Conservation (phyloP, 495 filamentous ascomycete genomes). For the Neurospora sp. region DNA sequence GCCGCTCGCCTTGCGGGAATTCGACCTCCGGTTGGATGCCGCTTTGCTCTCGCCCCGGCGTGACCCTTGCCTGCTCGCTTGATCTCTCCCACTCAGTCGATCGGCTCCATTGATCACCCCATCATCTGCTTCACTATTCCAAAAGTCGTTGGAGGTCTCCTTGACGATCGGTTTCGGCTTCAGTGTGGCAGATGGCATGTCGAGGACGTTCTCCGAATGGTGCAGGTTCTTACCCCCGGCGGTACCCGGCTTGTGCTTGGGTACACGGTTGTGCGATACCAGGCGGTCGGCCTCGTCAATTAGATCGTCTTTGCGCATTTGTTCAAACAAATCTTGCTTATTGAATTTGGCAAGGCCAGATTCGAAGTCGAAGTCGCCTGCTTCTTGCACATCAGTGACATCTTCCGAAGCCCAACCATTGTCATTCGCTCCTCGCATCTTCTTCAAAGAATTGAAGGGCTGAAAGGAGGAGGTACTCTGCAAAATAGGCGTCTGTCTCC, state of each 20-base stretch:
- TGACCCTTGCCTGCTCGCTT: conserved; percentile 31
- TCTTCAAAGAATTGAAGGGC: conserved; percentile 46
- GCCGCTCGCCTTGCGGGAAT: conserved; percentile 55
- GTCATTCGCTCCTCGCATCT: conserved; percentile 46
- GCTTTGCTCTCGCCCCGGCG: conserved; percentile 40
- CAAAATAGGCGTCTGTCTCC: conserved; percentile 75
- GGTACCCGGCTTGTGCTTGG: conserved; percentile 60
- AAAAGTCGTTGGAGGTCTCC: conserved; percentile 36
- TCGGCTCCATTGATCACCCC: conserved; percentile 38
- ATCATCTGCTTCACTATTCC: conserved; percentile 65
- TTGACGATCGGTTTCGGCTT: conserved; percentile 28
- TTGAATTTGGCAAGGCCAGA: conserved; percentile 86
- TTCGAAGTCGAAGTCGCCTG: conserved; percentile 89
- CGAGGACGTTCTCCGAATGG: conserved; percentile 84
- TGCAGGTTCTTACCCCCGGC: conserved; percentile 83
- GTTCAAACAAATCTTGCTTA: conserved; percentile 77
- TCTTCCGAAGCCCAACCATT: conserved; percentile 97
- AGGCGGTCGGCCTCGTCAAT: conserved; percentile 82
- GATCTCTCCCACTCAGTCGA: conserved; percentile 33
- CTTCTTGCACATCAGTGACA: conserved; percentile 91
- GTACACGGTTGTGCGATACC: conserved; percentile 76
- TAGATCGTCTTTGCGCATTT: conserved; percentile 76
- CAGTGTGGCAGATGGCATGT: conserved; percentile 31
- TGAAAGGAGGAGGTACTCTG: conserved; percentile 48
- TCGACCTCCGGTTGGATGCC: conserved; percentile 32